A percentile compares a stretch with the other conserved stretches of the same genome.
Conservation (phyloP, 2,329 filamentous ascomycete genomes). For the Colletotrichum euphorbiae region DNA sequence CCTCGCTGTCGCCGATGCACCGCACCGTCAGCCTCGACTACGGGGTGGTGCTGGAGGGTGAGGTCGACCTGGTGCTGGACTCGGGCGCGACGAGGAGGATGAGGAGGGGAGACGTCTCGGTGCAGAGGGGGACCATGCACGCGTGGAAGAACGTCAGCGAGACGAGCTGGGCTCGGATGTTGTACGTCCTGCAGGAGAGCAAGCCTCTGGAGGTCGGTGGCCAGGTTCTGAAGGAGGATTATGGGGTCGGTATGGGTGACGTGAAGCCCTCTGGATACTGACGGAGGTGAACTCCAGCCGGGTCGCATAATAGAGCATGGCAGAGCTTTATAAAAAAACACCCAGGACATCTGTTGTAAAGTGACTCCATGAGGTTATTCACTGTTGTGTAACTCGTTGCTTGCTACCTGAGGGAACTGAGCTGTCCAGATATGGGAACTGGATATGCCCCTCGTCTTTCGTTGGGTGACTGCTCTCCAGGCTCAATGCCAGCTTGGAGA, state of each 20-base stretch:
- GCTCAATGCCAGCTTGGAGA: too few relatives aligned
- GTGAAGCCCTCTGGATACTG: slow-evolving; percentile 36
- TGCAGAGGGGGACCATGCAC: slow-evolving; percentile 68
- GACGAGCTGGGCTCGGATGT: slow-evolving; percentile 59
- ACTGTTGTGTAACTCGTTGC: too few relatives aligned
- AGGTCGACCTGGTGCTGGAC: slow-evolving; percentile 63
- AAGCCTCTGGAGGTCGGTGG: slow-evolving; percentile 28
- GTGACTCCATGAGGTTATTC: too few relatives aligned
- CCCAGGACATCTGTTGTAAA: too few relatives aligned
- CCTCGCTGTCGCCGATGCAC: slow-evolving; percentile 56
- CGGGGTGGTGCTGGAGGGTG: slow-evolving; percentile 66
- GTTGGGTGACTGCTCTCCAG: too few relatives aligned
- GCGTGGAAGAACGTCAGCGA: slow-evolving; percentile 60
- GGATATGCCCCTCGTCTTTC: too few relatives aligned
- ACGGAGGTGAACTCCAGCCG: not conserved
- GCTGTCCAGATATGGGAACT: too few relatives aligned
- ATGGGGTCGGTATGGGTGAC: slow-evolving; percentile 41
- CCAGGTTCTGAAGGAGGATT: slow-evolving; percentile 35
- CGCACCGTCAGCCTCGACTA: slow-evolving; percentile 67
- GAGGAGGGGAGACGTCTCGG: slow-evolving; percentile 63
- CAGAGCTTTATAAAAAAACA: too few relatives aligned
- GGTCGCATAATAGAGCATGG: too few relatives aligned
- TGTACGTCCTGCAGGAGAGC: slow-evolving; percentile 51
- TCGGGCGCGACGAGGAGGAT: slow-evolving; percentile 60
- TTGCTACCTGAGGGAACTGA: too few relatives aligned